These are phyloP conservation scores for Crithidia mellificae DNA, from an alignment of 208 protist species.

Conservation along the genomic window DNA sequence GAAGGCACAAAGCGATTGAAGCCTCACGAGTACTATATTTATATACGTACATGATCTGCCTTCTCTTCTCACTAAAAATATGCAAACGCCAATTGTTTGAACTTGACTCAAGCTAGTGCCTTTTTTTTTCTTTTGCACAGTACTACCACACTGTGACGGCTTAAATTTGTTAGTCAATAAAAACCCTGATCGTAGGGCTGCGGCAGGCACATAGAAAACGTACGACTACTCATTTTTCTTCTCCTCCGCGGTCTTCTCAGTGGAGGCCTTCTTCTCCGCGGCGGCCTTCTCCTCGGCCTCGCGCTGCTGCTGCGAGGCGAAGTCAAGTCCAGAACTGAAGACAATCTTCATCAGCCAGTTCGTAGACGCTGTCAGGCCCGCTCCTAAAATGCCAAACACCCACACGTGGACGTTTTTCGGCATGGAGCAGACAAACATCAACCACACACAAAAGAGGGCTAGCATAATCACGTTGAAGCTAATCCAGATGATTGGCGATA, in stretches of 20 bases:
- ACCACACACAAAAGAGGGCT: conserved; percentile 67
- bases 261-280: conserved; percentile 12
- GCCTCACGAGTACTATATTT: too few relatives aligned
- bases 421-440: conserved; percentile 76
- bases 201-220: too few relatives aligned
- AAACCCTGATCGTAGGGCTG: too few relatives aligned
- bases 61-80: too few relatives aligned
- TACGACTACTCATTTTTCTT: conserved; percentile 43
- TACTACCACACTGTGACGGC: too few relatives aligned
- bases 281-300: conserved; percentile 16
- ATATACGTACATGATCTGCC: too few relatives aligned
- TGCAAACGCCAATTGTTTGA: too few relatives aligned
- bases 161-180: too few relatives aligned
- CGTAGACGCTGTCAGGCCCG: conserved; percentile 75
- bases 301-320: conserved; percentile 42
- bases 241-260: conserved; percentile 15
- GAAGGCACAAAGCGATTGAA: too few relatives aligned
- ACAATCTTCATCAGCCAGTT: conserved; percentile 90
- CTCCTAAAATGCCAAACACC: conserved; percentile 83
- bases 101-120: too few relatives aligned
- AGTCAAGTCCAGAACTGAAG: conserved; percentile 66
- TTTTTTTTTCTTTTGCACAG: too few relatives aligned
- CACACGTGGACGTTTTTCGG: conserved; percentile 84
- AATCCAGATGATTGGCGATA: conserved; percentile 78
- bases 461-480: conserved; percentile 86